Percentiles rank a stretch among this genome's conserved stretches.
phyloP scores from a whole-genome alignment of 2,329 filamentous ascomycete genomes.

The Graphium sp. region DNA sequence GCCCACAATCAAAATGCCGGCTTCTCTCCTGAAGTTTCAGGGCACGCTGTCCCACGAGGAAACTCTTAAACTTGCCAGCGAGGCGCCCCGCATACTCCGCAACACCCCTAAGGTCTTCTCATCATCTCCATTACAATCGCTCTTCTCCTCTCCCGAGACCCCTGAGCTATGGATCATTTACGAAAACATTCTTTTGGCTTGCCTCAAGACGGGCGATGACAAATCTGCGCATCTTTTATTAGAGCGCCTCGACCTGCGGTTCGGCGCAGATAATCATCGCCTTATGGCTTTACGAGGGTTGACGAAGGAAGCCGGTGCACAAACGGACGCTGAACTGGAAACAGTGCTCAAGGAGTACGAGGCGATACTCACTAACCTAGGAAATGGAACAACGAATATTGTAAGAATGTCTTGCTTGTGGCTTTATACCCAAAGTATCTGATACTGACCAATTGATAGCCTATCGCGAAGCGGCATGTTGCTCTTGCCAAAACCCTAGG shows the following conservation, averaged over 20 bases:
- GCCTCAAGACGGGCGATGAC: conserved; percentile 72
- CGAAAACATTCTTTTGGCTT: conserved; percentile 75
- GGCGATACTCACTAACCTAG: conserved; percentile 34
- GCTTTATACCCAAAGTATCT: not conserved
- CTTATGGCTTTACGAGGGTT: conserved; percentile 71
- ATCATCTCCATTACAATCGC: conserved; percentile 31
- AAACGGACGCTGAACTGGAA: conserved; percentile 46
- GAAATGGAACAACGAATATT: conserved; percentile 59
- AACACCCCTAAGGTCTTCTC: conserved; percentile 36
- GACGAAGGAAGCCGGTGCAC: conserved; percentile 67
- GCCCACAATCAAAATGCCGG: conserved; percentile 21
- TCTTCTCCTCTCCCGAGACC: conserved; percentile 46
- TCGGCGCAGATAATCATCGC: conserved; percentile 71
- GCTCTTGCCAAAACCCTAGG: conserved; percentile 64
- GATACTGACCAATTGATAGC: conserved; percentile 25
- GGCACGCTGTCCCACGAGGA: conserved; percentile 36
- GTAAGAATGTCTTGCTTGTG: conserved; percentile 27
- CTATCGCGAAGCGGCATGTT: conserved; percentile 70
- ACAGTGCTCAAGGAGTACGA: conserved; percentile 65
- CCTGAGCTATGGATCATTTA: conserved; percentile 71
- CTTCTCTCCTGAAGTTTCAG: conserved; percentile 38
- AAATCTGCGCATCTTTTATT: conserved; percentile 60
- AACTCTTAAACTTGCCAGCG: conserved; percentile 40
- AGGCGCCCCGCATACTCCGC: conserved; percentile 38
- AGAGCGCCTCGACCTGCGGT: conserved; percentile 59